These are phyloP conservation scores for Fragaria vesca DNA, from an alignment of 306 rosid genomes.

Conservation along the genomic window DNA sequence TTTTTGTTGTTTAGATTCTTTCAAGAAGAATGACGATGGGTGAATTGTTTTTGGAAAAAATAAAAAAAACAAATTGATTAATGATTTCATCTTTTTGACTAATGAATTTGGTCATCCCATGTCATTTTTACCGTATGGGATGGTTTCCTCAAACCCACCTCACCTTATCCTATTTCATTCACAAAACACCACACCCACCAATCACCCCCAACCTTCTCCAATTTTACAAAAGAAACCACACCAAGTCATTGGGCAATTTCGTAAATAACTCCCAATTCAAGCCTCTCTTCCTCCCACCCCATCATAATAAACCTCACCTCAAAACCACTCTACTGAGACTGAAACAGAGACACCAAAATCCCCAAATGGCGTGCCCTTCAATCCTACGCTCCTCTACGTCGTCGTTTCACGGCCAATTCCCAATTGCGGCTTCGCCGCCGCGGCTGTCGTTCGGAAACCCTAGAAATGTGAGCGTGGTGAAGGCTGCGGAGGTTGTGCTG, in stretches of 20 bases:
- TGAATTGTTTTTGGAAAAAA: too few relatives aligned
- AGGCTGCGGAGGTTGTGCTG: slow-evolving; percentile 56
- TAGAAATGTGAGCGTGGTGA: slow-evolving; percentile 43
- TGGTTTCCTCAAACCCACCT: neutral
- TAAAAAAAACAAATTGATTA: too few relatives aligned
- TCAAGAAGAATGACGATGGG: too few relatives aligned
- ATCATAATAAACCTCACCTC: neutral
- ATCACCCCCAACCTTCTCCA: neutral
- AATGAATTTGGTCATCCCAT: too few relatives aligned
- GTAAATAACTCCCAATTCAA: slow-evolving; percentile 24
- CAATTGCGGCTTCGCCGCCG: slow-evolving; percentile 33
- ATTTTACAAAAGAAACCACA: slow-evolving; percentile 8
- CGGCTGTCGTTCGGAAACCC: slow-evolving; percentile 26
- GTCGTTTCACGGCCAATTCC: slow-evolving; percentile 62
- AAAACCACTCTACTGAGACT: neutral
- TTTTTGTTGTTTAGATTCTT: too few relatives aligned
- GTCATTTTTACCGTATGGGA: too few relatives aligned
- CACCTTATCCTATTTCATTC: slow-evolving; percentile 28
- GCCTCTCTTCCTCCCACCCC: neutral
- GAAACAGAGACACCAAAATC: slow-evolving; percentile 13
- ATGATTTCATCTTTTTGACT: too few relatives aligned
- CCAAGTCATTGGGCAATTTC: neutral
- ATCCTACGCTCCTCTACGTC: slow-evolving; percentile 65
- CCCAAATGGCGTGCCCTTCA: slow-evolving; percentile 55
- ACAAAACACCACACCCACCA: neutral